phyloP scores from a whole-genome alignment of 768 basidiomycete species.

The Suillus lakei region DNA sequence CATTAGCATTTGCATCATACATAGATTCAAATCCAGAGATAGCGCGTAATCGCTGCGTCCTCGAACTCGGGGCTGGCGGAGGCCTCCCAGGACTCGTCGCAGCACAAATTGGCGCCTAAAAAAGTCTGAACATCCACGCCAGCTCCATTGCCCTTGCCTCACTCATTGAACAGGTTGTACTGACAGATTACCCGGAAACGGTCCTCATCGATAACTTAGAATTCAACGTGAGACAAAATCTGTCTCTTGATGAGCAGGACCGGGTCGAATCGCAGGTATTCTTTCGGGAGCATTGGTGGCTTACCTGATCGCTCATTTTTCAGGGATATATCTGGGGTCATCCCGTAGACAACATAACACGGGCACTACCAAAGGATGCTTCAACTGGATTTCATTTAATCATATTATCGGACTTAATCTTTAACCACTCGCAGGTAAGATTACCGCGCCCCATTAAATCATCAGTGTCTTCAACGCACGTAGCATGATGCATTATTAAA shows the following conservation, averaged over 20 bases:
- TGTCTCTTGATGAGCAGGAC: constrained; percentile 29
- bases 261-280: constrained; percentile 39
- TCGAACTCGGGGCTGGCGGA: constrained; percentile 95
- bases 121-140: constrained; percentile 46
- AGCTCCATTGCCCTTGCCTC: background rate
- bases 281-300: constrained; percentile 29
- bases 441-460: background rate
- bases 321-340: constrained; percentile 89
- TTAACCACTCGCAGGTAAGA: constrained; percentile 89
- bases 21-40: constrained; percentile 58
- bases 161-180: constrained; percentile 59
- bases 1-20: constrained; percentile 71
- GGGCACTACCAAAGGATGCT: constrained; percentile 23
- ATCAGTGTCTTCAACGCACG: constrained; percentile 4
- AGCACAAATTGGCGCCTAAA: constrained; percentile 70
- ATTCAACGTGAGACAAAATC: constrained; percentile 68
- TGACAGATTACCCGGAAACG: constrained; percentile 93
- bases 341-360: constrained; percentile 42
- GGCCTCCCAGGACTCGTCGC: constrained; percentile 85
- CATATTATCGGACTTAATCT: constrained; percentile 91
- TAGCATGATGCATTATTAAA: constrained; percentile 83
- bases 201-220: constrained; percentile 75
- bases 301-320: background rate
- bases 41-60: constrained; percentile 53
- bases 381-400: constrained; percentile 69